A percentile compares a stretch with the other conserved stretches of the same genome.
Evolutionary conservation across 441 rosid species (phyloP).

Genomic region (Erodium chrysanthum): DNA sequence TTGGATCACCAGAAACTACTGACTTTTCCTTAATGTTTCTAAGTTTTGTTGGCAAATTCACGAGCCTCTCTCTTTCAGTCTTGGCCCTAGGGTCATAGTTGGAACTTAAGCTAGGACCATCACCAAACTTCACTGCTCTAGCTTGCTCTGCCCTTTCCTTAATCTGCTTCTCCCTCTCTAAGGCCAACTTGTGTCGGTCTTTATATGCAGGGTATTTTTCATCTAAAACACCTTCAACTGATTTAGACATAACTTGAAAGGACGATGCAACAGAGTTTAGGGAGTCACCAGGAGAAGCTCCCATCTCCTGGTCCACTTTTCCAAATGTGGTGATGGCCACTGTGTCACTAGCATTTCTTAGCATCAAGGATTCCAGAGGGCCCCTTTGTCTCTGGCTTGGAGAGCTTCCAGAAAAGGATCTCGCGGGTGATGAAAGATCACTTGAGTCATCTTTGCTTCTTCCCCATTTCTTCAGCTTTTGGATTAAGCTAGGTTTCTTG

Average conservation of each 20-base stretch:
- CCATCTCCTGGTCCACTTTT: constrained; percentile 15
- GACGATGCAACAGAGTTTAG: constrained; percentile 14
- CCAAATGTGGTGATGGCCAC: not conserved
- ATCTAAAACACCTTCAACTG: not conserved
- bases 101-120: constrained; percentile 19
- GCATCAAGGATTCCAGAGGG: constrained; percentile 1
- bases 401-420: constrained; percentile 5
- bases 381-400: constrained; percentile 5
- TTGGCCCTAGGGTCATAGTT: constrained; percentile 23
- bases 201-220: constrained; percentile 76
- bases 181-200: constrained; percentile 80
- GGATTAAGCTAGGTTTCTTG: constrained; percentile 17
- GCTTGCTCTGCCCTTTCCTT: constrained; percentile 78
- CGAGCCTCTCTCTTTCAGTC: constrained; percentile 22
- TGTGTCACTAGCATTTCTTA: not conserved
- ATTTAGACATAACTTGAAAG: not conserved
- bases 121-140: constrained; percentile 58
- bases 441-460: constrained; percentile 18
- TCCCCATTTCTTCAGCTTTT: constrained; percentile 19
- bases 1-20: constrained; percentile 31
- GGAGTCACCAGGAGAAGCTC: constrained; percentile 26
- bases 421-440: constrained; percentile 14
- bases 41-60: constrained; percentile 60
- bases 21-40: constrained; percentile 63
- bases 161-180: constrained; percentile 83